These are phyloP conservation scores for Saccharomycopsis vini DNA, from an alignment of 805 yeast species.

Conservation along the genomic window DNA sequence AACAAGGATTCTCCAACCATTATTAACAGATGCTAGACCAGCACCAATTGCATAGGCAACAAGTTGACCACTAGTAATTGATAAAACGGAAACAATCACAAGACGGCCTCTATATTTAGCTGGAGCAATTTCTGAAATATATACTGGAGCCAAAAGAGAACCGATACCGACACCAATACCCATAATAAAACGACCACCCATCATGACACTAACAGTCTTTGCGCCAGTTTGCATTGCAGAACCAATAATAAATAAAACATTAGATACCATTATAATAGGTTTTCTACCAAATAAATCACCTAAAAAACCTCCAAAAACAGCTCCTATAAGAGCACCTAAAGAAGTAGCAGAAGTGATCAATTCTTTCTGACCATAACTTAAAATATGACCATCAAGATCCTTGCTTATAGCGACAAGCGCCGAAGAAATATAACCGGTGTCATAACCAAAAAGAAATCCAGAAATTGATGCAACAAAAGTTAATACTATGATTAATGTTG, in stretches of 20 bases:
- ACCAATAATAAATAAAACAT: constrained; percentile 74
- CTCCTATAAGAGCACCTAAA: constrained; percentile 80
- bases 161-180: constrained; percentile 97
- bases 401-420: constrained; percentile 81
- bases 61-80: constrained; percentile 92
- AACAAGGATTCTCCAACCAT: constrained; percentile 91
- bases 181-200: constrained; percentile 82
- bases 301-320: constrained; percentile 65
- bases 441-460: constrained; percentile 96
- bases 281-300: constrained; percentile 85
- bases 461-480: constrained; percentile 80
- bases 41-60: constrained; percentile 93
- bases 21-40: constrained; percentile 59
- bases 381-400: constrained; percentile 50
- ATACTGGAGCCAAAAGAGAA: constrained; percentile 87
- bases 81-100: constrained; percentile 78
- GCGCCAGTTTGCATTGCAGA: constrained; percentile 79
- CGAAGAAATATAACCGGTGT: constrained; percentile 92
- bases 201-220: constrained; percentile 81
- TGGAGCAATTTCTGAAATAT: constrained; percentile 89
- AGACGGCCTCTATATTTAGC: constrained; percentile 84
- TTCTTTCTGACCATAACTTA: constrained; percentile 77
- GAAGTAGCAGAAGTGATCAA: constrained; percentile 92
- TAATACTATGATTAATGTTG: constrained; percentile 55
- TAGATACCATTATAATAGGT: constrained; percentile 75